Conservation (phyloP, 495 filamentous ascomycete species). For the Penicillium atrosanguineum region DNA sequence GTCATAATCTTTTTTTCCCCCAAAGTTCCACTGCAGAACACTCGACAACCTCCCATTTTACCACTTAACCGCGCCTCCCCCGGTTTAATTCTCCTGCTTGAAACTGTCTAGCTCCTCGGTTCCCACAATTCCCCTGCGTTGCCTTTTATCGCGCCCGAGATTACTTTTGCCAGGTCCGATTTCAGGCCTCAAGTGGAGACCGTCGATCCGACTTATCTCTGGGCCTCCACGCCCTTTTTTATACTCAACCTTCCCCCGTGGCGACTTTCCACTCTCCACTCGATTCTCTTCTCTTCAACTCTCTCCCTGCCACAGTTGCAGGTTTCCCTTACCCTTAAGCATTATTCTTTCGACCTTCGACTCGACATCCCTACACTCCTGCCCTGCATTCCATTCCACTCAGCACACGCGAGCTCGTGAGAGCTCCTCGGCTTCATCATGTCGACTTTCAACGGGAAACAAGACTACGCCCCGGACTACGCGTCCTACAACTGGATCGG, state of each 20-base stretch:
- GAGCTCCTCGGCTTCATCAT: constrained; percentile 13
- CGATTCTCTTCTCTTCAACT: constrained; percentile 11
- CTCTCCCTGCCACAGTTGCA: neutral
- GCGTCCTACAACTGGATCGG: constrained; percentile 81
- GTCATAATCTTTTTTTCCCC: constrained; percentile 16
- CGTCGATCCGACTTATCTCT: constrained; percentile 26
- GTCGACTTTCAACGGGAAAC: constrained; percentile 29
- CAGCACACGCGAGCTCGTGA: constrained; percentile 3
- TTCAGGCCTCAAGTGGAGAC: constrained; percentile 19
- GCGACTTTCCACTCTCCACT: constrained; percentile 28
- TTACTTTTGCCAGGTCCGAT: constrained; percentile 19
- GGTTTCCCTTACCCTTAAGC: neutral
- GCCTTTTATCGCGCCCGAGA: constrained; percentile 2
- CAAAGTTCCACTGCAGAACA: neutral
- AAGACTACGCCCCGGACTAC: constrained; percentile 41
- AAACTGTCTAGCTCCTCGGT: neutral
- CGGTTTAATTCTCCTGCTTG: neutral
- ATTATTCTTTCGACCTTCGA: neutral
- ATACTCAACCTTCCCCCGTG: constrained; percentile 28
- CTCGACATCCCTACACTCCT: neutral
- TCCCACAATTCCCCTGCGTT: constrained; percentile 2
- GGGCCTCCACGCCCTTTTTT: constrained; percentile 21
- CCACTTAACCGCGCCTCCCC: constrained; percentile 15
- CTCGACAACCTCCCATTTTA: neutral
- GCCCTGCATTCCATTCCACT: neutral